These are phyloP conservation scores for Cryphonectria naterciae DNA, from an alignment of 2,329 filamentous ascomycete genomes.

Conservation along the genomic window DNA sequence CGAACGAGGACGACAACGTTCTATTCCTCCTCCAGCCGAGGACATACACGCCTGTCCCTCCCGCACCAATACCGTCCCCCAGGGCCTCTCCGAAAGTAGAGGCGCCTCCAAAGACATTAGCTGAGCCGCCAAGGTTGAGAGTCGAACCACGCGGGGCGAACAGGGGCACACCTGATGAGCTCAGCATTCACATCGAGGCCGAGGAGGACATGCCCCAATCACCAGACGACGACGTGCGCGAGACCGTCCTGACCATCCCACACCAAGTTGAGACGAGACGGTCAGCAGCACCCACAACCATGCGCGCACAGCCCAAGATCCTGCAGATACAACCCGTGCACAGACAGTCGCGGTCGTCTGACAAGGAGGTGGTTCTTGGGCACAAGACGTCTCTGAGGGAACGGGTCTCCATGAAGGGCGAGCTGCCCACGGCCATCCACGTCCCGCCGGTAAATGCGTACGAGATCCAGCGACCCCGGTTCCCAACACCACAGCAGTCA, in stretches of 20 bases:
- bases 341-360: slow-evolving; percentile 19
- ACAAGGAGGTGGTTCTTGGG: slow-evolving; percentile 27
- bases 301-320: slow-evolving; percentile 17
- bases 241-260: slow-evolving; percentile 27
- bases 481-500: slow-evolving; percentile 20
- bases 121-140: neutral
- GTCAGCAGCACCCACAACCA: neutral
- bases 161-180: slow-evolving; percentile 26
- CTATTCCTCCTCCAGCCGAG: slow-evolving; percentile 60
- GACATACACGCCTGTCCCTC: slow-evolving; percentile 59
- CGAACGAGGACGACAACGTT: slow-evolving; percentile 42
- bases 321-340: slow-evolving; percentile 26
- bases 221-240: slow-evolving; percentile 24
- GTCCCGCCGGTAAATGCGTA: slow-evolving; percentile 50
- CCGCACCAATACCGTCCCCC: slow-evolving; percentile 53
- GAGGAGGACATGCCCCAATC: slow-evolving; percentile 24
- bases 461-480: slow-evolving; percentile 40
- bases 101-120: neutral
- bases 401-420: slow-evolving; percentile 57
- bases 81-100: slow-evolving; percentile 35
- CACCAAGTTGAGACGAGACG: slow-evolving; percentile 8
- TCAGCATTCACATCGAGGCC: slow-evolving; percentile 28
- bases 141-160: slow-evolving; percentile 7
- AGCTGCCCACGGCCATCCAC: slow-evolving; percentile 56
- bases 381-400: slow-evolving; percentile 56